phyloP scores from a whole-genome alignment of 1,284 basidiomycete genomes.

The Trichosporon sp. region DNA sequence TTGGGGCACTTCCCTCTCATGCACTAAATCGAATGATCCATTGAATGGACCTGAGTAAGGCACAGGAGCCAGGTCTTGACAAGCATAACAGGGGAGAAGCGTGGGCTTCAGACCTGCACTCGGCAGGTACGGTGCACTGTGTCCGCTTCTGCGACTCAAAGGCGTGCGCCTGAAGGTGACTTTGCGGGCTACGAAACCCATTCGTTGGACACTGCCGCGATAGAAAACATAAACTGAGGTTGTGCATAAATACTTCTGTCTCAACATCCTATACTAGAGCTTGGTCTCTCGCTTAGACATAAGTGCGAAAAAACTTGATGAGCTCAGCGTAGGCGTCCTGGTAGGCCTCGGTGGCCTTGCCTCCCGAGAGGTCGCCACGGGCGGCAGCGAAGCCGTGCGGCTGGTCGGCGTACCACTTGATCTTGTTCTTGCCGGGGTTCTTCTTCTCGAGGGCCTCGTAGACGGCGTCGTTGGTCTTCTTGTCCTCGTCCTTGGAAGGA shows the following conservation, averaged over 20 bases:
- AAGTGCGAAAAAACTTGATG: conserved; percentile 40
- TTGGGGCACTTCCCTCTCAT: background rate
- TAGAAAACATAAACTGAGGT: background rate
- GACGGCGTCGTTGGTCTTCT: conserved; percentile 47
- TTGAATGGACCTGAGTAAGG: background rate
- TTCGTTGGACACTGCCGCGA: too few species aligned
- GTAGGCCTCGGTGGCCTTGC: conserved; percentile 35
- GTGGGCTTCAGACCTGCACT: too few species aligned
- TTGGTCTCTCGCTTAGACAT: conserved; percentile 27
- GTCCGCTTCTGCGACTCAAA: too few species aligned
- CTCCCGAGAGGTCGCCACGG: conserved; percentile 49
- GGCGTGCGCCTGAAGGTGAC: too few species aligned
- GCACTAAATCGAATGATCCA: background rate
- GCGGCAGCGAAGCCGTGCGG: conserved; percentile 58
- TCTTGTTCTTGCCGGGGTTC: conserved; percentile 52
- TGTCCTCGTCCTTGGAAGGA: conserved; percentile 57
- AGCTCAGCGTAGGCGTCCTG: conserved; percentile 38
- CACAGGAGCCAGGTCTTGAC: background rate
- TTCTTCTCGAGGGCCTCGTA: conserved; percentile 50
- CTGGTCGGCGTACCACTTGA: conserved; percentile 52
- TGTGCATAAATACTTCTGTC: background rate
- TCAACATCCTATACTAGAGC: background rate
- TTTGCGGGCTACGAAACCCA: too few species aligned
- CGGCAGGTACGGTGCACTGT: too few species aligned
- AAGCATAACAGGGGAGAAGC: background rate